These are phyloP conservation scores for Xylariaceae sp. DNA, from an alignment of 2,329 filamentous ascomycete species.

Conservation along the genomic window DNA sequence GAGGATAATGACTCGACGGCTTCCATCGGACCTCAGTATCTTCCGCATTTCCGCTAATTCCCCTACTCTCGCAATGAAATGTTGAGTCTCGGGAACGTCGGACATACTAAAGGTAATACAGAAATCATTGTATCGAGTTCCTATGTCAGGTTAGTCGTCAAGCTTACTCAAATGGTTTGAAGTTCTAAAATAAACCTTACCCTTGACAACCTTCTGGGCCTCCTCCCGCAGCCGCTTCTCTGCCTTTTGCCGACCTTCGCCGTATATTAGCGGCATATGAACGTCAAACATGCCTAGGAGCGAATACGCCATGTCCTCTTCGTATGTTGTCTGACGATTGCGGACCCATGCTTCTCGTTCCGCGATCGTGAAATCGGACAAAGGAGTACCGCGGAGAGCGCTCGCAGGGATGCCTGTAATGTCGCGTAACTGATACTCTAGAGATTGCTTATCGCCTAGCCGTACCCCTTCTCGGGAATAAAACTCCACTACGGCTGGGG, in stretches of 20 bases:
- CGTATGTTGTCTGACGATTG: conserved; percentile 22
- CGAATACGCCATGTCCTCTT: conserved; percentile 27
- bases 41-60: conserved; percentile 41
- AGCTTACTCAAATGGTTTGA: background rate
- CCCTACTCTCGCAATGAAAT: conserved; percentile 41
- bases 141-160: conserved; percentile 28
- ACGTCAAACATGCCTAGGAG: conserved; percentile 28
- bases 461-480: conserved; percentile 5
- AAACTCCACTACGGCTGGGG: conserved; percentile 12
- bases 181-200: conserved; percentile 8
- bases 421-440: conserved; percentile 13
- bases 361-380: conserved; percentile 15
- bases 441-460: conserved; percentile 18
- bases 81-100: conserved; percentile 33
- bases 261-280: conserved; percentile 21
- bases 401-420: conserved; percentile 16
- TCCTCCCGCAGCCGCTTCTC: conserved; percentile 24
- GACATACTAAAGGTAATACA: conserved; percentile 38
- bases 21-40: conserved; percentile 34
- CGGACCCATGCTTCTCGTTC: conserved; percentile 23
- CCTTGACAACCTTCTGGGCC: conserved; percentile 18
- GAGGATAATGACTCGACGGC: conserved; percentile 27
- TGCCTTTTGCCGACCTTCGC: conserved; percentile 25
- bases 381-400: conserved; percentile 8
- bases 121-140: conserved; percentile 34